A percentile compares a stretch with the other conserved stretches of the same genome.
phyloP scores from a whole-genome alignment of 805 yeast genomes.

The Candida vartiovaarae region DNA sequence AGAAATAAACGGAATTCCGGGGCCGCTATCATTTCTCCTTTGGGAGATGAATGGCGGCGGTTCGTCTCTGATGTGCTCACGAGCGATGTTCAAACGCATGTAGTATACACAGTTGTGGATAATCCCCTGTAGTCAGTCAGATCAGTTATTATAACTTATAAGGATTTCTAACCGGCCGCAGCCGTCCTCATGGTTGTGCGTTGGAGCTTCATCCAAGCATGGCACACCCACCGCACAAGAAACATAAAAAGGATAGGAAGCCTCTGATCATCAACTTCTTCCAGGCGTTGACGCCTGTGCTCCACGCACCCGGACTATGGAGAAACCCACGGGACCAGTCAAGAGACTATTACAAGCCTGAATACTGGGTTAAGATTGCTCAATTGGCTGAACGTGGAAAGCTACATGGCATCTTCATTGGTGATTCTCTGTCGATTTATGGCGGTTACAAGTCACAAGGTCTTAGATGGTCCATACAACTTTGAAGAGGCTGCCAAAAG shows the following conservation, averaged over 20 bases:
- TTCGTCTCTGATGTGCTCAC: too few species aligned
- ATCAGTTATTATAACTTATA: too few species aligned
- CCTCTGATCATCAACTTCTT: slow-evolving; percentile 19
- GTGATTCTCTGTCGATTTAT: slow-evolving; percentile 35
- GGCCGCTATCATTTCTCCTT: too few species aligned
- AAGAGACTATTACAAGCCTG: slow-evolving; percentile 18
- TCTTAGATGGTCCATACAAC: slow-evolving; percentile 29
- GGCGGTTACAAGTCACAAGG: slow-evolving; percentile 30
- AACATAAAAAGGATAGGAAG: slow-evolving; percentile 12
- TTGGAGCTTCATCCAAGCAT: background rate
- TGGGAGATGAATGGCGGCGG: too few species aligned
- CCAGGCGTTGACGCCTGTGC: slow-evolving; percentile 16
- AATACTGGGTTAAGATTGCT: slow-evolving; percentile 35
- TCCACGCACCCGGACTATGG: slow-evolving; percentile 22
- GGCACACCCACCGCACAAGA: slow-evolving; percentile 12
- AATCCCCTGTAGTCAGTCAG: too few species aligned
- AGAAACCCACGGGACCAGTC: slow-evolving; percentile 18
- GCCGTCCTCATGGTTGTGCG: background rate
- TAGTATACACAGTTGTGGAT: too few species aligned
- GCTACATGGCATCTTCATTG: slow-evolving; percentile 32
- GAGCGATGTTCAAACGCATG: too few species aligned
- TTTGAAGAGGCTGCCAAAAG: slow-evolving; percentile 29
- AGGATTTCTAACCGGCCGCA: too few species aligned
- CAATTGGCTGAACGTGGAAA: slow-evolving; percentile 33
- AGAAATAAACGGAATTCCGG: too few species aligned